Percentiles rank a stretch among this genome's conserved stretches.
Conservation (phyloP, 176 grass and related monocot species). For the Oryza rufipogon region DNA sequence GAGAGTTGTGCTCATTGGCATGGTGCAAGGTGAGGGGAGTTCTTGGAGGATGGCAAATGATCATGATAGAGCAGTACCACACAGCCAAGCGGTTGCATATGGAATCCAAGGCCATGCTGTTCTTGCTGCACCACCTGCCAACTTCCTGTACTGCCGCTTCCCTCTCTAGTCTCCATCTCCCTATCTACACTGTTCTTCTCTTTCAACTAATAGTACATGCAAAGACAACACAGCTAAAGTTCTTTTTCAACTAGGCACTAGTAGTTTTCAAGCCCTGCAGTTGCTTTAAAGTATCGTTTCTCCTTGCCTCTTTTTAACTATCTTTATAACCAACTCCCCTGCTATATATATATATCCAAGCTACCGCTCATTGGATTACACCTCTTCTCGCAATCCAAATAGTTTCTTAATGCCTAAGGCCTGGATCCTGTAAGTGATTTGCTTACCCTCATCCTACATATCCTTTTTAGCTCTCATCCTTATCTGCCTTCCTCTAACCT, state of each 20-base stretch:
- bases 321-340: slow-evolving; percentile 65
- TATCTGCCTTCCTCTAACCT: slow-evolving; percentile 67
- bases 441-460: slow-evolving; percentile 42
- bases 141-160: slow-evolving; percentile 58
- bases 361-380: slow-evolving; percentile 67
- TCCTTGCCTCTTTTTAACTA: slow-evolving; percentile 51
- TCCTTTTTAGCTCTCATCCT: slow-evolving; percentile 59
- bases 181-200: slow-evolving; percentile 24
- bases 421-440: slow-evolving; percentile 57
- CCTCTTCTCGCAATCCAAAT: slow-evolving; percentile 70
- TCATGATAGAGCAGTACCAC: slow-evolving; percentile 39
- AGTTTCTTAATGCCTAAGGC: slow-evolving; percentile 70
- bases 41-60: slow-evolving; percentile 55
- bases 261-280: slow-evolving; percentile 53
- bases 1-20: slow-evolving; percentile 24
- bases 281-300: slow-evolving; percentile 59
- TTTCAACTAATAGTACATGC: slow-evolving; percentile 41
- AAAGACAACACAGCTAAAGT: slow-evolving; percentile 43
- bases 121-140: slow-evolving; percentile 45
- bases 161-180: slow-evolving; percentile 28
- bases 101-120: slow-evolving; percentile 58
- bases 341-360: slow-evolving; percentile 38
- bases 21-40: slow-evolving; percentile 50
- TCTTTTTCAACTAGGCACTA: slow-evolving; percentile 30
- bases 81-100: slow-evolving; percentile 45